phyloP scores from a whole-genome alignment of 257 asterid genomes.

The Solanum paucissectum region DNA sequence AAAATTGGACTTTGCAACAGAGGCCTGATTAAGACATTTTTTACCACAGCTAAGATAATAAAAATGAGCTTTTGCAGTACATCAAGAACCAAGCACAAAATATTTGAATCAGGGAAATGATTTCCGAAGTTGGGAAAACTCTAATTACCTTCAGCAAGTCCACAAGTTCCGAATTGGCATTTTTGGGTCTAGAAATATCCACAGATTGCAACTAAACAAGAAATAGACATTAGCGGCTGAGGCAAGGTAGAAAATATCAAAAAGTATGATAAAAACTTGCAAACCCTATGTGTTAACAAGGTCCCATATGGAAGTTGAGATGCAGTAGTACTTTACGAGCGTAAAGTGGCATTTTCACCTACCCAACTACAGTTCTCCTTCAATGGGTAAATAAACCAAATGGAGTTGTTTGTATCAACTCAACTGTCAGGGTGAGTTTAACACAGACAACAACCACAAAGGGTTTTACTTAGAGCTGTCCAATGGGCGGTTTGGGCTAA shows the following conservation, averaged over 20 bases:
- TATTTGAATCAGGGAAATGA: background rate
- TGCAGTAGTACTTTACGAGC: background rate
- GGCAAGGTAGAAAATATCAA: background rate
- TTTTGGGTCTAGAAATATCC: constrained; percentile 50
- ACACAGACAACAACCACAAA: background rate
- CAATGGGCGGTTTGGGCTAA: background rate
- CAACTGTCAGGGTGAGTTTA: background rate
- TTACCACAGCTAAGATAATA: constrained; percentile 2
- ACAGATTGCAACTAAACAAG: constrained; percentile 53
- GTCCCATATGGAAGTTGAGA: background rate
- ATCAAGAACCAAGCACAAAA: constrained; percentile 1
- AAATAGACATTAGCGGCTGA: constrained; percentile 8
- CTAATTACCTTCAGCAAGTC: constrained; percentile 70
- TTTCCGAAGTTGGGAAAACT: background rate
- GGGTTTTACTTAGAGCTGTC: background rate
- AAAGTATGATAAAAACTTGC: background rate
- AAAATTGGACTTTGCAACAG: constrained; percentile 60
- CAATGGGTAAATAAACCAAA: constrained; percentile 3
- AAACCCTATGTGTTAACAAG: background rate
- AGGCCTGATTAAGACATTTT: constrained; percentile 37
- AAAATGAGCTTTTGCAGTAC: background rate
- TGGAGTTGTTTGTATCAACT: background rate
- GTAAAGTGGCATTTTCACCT: background rate
- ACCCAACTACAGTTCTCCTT: background rate
- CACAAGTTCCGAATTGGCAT: constrained; percentile 48